Evolutionary conservation across 2,329 filamentous ascomycete genomes (phyloP).

Genomic region (Incumbomyces lentus): DNA sequence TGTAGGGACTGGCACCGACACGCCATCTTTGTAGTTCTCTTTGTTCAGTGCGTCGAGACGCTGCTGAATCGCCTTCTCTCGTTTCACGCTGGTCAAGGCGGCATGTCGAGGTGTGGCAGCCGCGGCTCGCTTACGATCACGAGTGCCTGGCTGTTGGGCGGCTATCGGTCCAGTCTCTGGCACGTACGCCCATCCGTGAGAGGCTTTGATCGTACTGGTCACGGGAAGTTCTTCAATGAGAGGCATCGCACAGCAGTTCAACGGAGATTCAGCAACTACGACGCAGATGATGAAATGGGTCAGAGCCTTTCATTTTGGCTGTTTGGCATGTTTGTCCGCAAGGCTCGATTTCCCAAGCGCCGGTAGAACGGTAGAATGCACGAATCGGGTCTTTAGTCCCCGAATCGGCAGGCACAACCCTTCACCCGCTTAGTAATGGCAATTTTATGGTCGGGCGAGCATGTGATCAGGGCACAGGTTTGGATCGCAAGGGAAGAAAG

Average conservation of each 20-base stretch:
- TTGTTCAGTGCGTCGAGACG: constrained; percentile 74
- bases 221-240: constrained; percentile 71
- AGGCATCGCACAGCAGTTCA: constrained; percentile 36
- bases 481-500: too few species aligned
- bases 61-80: constrained; percentile 69
- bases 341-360: too few species aligned
- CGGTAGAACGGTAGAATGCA: too few species aligned
- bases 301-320: too few species aligned
- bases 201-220: constrained; percentile 54
- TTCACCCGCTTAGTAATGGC: too few species aligned
- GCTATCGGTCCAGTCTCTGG: constrained; percentile 58
- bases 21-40: constrained; percentile 62
- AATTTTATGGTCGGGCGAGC: too few species aligned
- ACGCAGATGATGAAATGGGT: too few species aligned
- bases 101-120: constrained; percentile 18
- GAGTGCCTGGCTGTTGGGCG: constrained; percentile 45
- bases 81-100: constrained; percentile 47
- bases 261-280: too few species aligned
- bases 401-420: too few species aligned
- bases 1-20: constrained; percentile 48
- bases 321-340: too few species aligned
- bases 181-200: constrained; percentile 88
- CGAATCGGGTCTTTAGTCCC: too few species aligned
- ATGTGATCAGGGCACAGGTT: too few species aligned
- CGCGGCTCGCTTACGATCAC: constrained; percentile 49